Percentiles rank a stretch among this genome's conserved stretches.
These are phyloP conservation scores for Sphagnurus paluster DNA, from an alignment of 1,284 basidiomycete species.

Conservation along the genomic window DNA sequence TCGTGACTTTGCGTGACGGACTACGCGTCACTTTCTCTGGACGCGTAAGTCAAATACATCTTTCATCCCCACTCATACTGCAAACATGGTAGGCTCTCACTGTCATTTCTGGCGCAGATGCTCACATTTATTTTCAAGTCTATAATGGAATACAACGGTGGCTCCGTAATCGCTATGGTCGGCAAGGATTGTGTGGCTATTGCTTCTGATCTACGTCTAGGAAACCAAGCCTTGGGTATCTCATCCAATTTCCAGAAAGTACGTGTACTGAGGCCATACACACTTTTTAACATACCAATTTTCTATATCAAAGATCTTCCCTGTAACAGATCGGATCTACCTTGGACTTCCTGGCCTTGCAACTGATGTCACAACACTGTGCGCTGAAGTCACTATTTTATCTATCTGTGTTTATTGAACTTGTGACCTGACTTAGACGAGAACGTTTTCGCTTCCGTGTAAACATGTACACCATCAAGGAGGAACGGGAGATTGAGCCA, in stretches of 20 bases:
- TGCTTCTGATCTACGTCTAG: constrained; percentile 92
- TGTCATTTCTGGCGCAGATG: not conserved
- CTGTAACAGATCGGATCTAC: constrained; percentile 91
- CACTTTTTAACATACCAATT: constrained; percentile 6
- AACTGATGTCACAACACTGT: constrained; percentile 92
- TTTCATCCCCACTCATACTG: constrained; percentile 14
- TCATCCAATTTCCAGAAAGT: constrained; percentile 96
- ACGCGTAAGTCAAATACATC: constrained; percentile 27
- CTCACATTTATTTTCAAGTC: constrained; percentile 47
- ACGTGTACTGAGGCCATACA: constrained; percentile 17
- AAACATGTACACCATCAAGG: constrained; percentile 99
- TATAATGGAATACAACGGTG: constrained; percentile 89
- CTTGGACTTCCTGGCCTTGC: constrained; percentile 93
- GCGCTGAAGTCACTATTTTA: constrained; percentile 30
- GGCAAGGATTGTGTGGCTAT: constrained; percentile 99
- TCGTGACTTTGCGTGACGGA: constrained; percentile 24
- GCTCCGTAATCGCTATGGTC: constrained; percentile 98
- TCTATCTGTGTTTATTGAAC: constrained; percentile 1
- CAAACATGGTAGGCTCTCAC: constrained; percentile 40
- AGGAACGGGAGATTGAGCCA: constrained; percentile 96
- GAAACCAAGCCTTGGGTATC: constrained; percentile 87
- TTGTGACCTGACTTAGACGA: constrained; percentile 48
- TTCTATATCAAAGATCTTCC: constrained; percentile 72
- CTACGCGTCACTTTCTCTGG: constrained; percentile 31
- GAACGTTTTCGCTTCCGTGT: constrained; percentile 92